A percentile compares a stretch with the other conserved stretches of the same genome.
Evolutionary conservation across 495 filamentous ascomycete genomes (phyloP).

Genomic region (Daldinia grandis): DNA sequence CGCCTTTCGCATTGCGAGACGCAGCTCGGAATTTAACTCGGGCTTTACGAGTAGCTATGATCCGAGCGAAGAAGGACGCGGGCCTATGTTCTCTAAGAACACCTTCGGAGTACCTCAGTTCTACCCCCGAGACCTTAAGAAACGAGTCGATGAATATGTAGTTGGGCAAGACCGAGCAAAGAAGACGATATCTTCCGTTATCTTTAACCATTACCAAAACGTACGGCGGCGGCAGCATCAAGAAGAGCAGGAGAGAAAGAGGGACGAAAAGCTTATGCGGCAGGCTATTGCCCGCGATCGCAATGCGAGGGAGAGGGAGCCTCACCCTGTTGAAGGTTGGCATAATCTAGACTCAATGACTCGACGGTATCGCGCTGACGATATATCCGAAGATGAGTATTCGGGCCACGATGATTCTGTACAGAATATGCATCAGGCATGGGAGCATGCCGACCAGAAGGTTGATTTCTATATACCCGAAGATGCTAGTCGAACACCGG

Average conservation of each 20-base stretch:
- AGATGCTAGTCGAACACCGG: slow-evolving; percentile 58
- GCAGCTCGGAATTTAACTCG: slow-evolving; percentile 51
- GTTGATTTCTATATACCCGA: slow-evolving; percentile 53
- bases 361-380: slow-evolving; percentile 44
- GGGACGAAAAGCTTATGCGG: slow-evolving; percentile 60
- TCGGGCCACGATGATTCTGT: slow-evolving; percentile 74
- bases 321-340: slow-evolving; percentile 61
- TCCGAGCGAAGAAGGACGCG: slow-evolving; percentile 61
- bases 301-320: slow-evolving; percentile 50
- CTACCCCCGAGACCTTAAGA: slow-evolving; percentile 84
- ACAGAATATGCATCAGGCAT: slow-evolving; percentile 48
- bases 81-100: slow-evolving; percentile 58
- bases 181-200: slow-evolving; percentile 88
- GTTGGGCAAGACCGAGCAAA: slow-evolving; percentile 97
- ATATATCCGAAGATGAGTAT: slow-evolving; percentile 72
- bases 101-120: slow-evolving; percentile 72
- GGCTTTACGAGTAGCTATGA: slow-evolving; percentile 81
- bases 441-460: slow-evolving; percentile 34
- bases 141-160: slow-evolving; percentile 93
- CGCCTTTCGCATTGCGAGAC: slow-evolving; percentile 42
- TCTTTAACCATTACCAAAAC: slow-evolving; percentile 97
- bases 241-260: slow-evolving; percentile 75
- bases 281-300: slow-evolving; percentile 55
- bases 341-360: slow-evolving; percentile 40
- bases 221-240: slow-evolving; percentile 81